Base-by-base conservation (phyloP, 1,284 basidiomycete species). In the Moesziomyces aphidis region DNA sequence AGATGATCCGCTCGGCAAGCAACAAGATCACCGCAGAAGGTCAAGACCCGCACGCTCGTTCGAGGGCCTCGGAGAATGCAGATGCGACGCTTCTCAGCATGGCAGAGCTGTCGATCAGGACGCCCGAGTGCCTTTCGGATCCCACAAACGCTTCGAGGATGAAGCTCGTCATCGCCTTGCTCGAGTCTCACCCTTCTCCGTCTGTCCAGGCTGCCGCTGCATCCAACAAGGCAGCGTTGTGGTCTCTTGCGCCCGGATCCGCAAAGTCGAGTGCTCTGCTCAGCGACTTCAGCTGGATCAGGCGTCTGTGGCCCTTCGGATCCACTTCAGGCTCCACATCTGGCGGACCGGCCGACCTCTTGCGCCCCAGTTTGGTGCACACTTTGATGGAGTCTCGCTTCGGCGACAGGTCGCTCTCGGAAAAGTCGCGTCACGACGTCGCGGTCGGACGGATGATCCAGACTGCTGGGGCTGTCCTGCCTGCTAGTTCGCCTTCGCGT, bases 401-500 rank as follows among this genome's bases (percentile, higher is more conserved):
- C 28, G 73, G 63, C 44, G 58, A 54, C 36, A 44, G 62, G 24
- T 70, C 65, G 24, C 63, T 78, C 9, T 36, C 55, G 23, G 62
- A 70, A 47, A 60, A 69, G 21, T 42, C 63, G 23, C 48, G 56
- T 17, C 71, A 77, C 52, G 64, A 77, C 19, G 56, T 63, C 19
- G 54, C 62, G 22, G 61, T 65, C 4, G 48, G 36, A 21, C 64
- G 73, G 26, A 65, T 76, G 63, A 63, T 73, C 53, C 62, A 61
- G 43, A 53, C 58, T 9, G 56, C 68, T 10, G 52, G 67, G 22
- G 61, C 68, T n/a, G 59, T 67, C 9, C 39, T 72, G 50, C 66
- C 70, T 17, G 63, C 76, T 26, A 73, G 65, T 36, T 61, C 73
- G n/a, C 51, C 66, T 6, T 64, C 70, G 5, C 65, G 73, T 26